A percentile compares a stretch with the other conserved stretches of the same genome.
Conservation (phyloP, 108 stramenopile genomes). For the Discostella stelligeroides region DNA sequence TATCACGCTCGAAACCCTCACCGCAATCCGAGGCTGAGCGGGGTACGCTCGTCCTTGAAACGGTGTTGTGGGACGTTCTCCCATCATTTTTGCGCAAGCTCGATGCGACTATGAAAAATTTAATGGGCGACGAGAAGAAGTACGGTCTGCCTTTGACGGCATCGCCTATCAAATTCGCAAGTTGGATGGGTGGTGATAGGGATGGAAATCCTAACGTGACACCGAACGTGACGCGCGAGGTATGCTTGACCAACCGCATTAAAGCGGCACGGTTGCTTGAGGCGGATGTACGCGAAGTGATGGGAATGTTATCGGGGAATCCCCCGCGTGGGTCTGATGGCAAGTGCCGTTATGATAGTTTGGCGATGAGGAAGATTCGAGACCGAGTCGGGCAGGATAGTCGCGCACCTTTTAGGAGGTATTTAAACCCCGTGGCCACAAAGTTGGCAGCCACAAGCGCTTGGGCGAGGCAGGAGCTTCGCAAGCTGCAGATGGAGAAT, state of each 20-base stretch:
- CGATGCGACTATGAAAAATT: constrained; percentile 72
- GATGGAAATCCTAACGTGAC: constrained; percentile 98
- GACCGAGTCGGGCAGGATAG: constrained; percentile 56
- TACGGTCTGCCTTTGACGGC: constrained; percentile 79
- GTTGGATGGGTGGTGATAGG: constrained; percentile 99
- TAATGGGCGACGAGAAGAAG: constrained; percentile 50
- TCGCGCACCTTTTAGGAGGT: constrained; percentile 74
- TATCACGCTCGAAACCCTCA: constrained; percentile 91
- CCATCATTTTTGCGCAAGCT: constrained; percentile 90
- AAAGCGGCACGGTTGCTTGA: constrained; percentile 83
- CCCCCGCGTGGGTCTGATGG: constrained; percentile 30
- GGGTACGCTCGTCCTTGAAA: constrained; percentile 93
- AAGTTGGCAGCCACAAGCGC: constrained; percentile 57
- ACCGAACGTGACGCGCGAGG: constrained; percentile 88
- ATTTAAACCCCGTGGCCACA: constrained; percentile 63
- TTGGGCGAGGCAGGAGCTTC: constrained; percentile 72
- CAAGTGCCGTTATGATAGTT: constrained; percentile 10
- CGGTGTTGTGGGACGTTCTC: constrained; percentile 94
- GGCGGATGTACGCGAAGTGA: constrained; percentile 68
- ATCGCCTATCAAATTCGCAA: constrained; percentile 86
- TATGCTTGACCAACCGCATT: constrained; percentile 78
- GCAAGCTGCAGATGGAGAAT: constrained; percentile 27
- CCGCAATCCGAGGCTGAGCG: constrained; percentile 90
- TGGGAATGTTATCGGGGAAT: constrained; percentile 59
- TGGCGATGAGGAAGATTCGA: constrained; percentile 49